Evolutionary conservation across 495 filamentous ascomycete species (phyloP).

Genomic region (Ascodesmis nigricans): DNA sequence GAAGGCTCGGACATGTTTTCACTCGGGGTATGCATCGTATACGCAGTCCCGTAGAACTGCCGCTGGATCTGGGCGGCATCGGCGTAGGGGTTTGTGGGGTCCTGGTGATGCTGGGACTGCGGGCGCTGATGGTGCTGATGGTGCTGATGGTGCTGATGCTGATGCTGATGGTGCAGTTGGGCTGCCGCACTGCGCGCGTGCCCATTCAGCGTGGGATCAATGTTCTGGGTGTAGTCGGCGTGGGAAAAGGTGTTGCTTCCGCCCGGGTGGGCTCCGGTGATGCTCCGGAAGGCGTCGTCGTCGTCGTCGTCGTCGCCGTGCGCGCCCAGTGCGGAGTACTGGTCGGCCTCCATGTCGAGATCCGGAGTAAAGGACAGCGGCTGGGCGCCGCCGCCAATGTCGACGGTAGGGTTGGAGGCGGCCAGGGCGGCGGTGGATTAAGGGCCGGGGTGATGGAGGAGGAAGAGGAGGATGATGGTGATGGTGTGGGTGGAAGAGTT

Average conservation of each 20-base stretch:
- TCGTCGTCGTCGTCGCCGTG: constrained; percentile 14
- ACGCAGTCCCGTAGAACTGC: constrained; percentile 9
- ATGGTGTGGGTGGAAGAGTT: too few species aligned
- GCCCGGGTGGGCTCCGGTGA: constrained; percentile 11
- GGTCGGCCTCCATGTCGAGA: constrained; percentile 20
- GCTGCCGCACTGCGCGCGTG: constrained; percentile 17
- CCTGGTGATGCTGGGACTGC: not conserved
- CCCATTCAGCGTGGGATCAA: constrained; percentile 17
- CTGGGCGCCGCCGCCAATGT: constrained; percentile 20
- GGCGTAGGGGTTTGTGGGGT: constrained; percentile 5
- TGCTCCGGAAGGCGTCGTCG: constrained; percentile 9
- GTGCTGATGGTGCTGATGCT: constrained; percentile 8
- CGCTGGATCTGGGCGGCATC: constrained; percentile 13
- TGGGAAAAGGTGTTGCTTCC: constrained; percentile 11
- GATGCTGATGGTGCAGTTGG: constrained; percentile 7
- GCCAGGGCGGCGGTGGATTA: constrained; percentile 15
- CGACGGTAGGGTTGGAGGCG: constrained; percentile 16
- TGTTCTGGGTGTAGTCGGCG: constrained; percentile 14
- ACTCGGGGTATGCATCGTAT: constrained; percentile 12
- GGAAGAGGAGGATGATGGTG: too few species aligned
- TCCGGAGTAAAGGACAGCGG: constrained; percentile 19
- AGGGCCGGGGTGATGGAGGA: too few species aligned
- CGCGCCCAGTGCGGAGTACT: constrained; percentile 17
- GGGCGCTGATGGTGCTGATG: constrained; percentile 3
- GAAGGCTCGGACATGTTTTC: constrained; percentile 9